Evolutionary conservation across 177 flowering plant species (phyloP), one percentile per base, ranked within the genome.

Genomic region (Vitis hybrid): DNA sequence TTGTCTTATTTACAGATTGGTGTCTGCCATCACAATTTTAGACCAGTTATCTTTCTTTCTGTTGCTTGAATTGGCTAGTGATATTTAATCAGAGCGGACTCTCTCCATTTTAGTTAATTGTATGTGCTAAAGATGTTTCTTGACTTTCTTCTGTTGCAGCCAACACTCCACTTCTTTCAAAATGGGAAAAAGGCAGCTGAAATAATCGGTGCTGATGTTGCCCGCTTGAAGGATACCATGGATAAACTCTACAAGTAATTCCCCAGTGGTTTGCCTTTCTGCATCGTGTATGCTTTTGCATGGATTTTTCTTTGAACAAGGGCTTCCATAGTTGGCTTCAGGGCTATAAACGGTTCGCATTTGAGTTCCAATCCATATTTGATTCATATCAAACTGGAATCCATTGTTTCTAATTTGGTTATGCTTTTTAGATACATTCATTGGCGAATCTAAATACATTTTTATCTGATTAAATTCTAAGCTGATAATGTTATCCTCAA

Each of bases 201-300:
- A 74, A 60, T 90, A 6, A 62, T 84, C 45, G 93, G 93, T 72
- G 93, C 93, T 59, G 92, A 90, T 76, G 66, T 74, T 39, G 64
- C 66, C 22, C 73, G 66, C n/a, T 51, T 90, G 77, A 87, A 77
- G 75, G 55, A 77, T 19, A 85, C 81, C 20, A 73, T 83, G 81
- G 89, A 83, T 69, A 65, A 66, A 50, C 85, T 88, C 29, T 90
- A 87, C 78, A 78, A 78, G 79, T 84, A 82, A 77, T 67, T 50
- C 20, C 7, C 18, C 16, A 60, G 33, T 55, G 22, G 33, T 31
- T 63, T 11, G 11, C 56, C 56, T 53, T 5, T 53, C 11, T 14
- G 56, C 56, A 53, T 53, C 2, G 6, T 11, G 14, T 16, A 2
- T 53, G 11, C 45, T 33, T 33, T 33, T 33, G 45, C 45, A 33